Base-by-base conservation (phyloP, 768 basidiomycete genomes). In the Trametes meyenii region DNA sequence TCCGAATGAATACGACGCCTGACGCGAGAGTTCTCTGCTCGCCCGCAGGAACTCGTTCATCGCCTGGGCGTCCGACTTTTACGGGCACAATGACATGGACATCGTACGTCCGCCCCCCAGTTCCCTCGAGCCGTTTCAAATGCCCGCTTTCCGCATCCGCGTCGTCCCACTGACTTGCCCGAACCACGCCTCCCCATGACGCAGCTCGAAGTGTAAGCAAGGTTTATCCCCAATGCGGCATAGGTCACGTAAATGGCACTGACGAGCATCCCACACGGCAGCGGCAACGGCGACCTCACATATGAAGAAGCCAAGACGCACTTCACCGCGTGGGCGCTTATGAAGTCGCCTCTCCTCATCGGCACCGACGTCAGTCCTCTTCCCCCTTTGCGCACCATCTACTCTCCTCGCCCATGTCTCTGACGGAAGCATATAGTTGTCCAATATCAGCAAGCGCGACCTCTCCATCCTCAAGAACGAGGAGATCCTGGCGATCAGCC, bases 311-410 rank as follows among this genome's bases (percentile, higher is more conserved):
- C 80, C 24, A 88, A 88, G 70, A 79, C 85, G 2, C 87, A 89
- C 69, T 89, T 88, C 69, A 88, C 87, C 0, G 86, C 84, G 0
- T 89, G 88, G 87, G 85, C 85, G 38, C 72, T 89, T 33, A 81
- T 88, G 83, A 89, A 88, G 68, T 85, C 84, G 0, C 87, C 87
- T 2, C 77, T 89, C 14, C 74, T 88, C 52, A 83, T 88, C 58
- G 82, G 86, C 54, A 84, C 86, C 5, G 74, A 71, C 39, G 70
- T 71, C 33, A 44, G 70, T 3, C 5, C 40, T 33, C 17, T 46
- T 21, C 17, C 23, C 17, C n/a, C 23, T 38, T 24, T 36, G 12
- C 44, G 49, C 23, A n/a, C 19, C 35, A 24, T 39, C 33, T 0
- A 11, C 8, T 33, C 29, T 33, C 8, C 29, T 33, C 29, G 29